Evolutionary conservation across 169 alveolate species (phyloP).

Genomic region (Eimeria maxima): DNA sequence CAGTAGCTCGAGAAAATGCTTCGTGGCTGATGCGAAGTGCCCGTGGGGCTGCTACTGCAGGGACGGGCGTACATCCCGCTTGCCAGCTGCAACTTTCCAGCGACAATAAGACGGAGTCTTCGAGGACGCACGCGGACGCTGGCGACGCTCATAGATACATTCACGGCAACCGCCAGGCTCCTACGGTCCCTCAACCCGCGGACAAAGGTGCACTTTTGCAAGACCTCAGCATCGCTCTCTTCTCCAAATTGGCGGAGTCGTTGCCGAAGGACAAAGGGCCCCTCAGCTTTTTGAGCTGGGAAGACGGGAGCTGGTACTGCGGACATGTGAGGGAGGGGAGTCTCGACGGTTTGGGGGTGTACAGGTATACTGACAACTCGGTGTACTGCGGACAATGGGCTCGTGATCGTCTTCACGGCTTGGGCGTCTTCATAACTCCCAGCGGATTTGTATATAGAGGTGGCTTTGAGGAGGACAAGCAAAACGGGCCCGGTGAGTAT

Average conservation of each 20-base stretch:
- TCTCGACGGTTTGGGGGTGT: slow-evolving; percentile 78
- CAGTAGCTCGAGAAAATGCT: slow-evolving; percentile 26
- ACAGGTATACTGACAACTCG: slow-evolving; percentile 75
- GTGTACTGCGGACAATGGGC: slow-evolving; percentile 81
- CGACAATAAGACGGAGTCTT: background rate
- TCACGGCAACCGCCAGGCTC: slow-evolving; percentile 9
- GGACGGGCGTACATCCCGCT: background rate
- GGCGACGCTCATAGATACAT: background rate
- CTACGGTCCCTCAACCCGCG: background rate
- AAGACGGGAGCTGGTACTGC: slow-evolving; percentile 77
- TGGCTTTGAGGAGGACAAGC: slow-evolving; percentile 67
- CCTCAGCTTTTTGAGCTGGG: slow-evolving; percentile 71
- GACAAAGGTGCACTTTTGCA: slow-evolving; percentile 55
- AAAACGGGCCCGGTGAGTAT: slow-evolving; percentile 78
- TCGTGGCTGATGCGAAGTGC: slow-evolving; percentile 13
- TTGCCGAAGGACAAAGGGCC: slow-evolving; percentile 58
- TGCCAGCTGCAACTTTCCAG: background rate
- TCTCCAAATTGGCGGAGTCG: slow-evolving; percentile 64
- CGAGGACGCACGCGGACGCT: slow-evolving; percentile 23
- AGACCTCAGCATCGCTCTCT: slow-evolving; percentile 65
- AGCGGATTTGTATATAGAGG: slow-evolving; percentile 72
- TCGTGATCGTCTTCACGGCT: slow-evolving; percentile 75
- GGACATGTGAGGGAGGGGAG: slow-evolving; percentile 72
- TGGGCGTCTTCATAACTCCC: slow-evolving; percentile 77
- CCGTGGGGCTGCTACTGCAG: background rate